These are phyloP conservation scores for Lanmaoa rubissima DNA, from an alignment of 768 basidiomycete species.

Conservation along the genomic window DNA sequence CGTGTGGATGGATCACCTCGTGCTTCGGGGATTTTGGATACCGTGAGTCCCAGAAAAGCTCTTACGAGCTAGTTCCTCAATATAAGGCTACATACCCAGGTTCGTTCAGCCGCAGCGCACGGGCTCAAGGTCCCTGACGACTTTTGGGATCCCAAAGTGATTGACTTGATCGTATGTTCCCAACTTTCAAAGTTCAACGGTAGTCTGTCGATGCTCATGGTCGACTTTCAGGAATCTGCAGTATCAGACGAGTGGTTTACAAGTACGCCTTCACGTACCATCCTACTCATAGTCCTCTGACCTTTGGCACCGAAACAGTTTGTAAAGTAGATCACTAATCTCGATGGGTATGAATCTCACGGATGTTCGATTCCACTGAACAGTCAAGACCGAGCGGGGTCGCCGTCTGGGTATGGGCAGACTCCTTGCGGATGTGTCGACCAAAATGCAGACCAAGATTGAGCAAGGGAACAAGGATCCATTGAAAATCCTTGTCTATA, in stretches of 20 bases:
- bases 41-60: constrained; percentile 36
- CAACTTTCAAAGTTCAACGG: not conserved
- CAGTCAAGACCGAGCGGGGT: constrained; percentile 74
- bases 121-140: constrained; percentile 68
- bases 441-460: constrained; percentile 60
- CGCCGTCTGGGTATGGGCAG: constrained; percentile 76
- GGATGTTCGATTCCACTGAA: constrained; percentile 11
- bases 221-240: constrained; percentile 55
- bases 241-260: constrained; percentile 80
- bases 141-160: constrained; percentile 60
- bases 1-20: constrained; percentile 74
- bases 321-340: constrained; percentile 17
- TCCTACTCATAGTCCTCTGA: not conserved
- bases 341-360: not conserved
- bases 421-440: constrained; percentile 60
- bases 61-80: not conserved
- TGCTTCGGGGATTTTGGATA: constrained; percentile 74
- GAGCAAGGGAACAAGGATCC: constrained; percentile 44
- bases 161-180: constrained; percentile 54
- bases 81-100: constrained; percentile 33
- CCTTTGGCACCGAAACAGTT: constrained; percentile 14
- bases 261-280: constrained; percentile 34
- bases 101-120: constrained; percentile 69
- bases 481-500: constrained; percentile 64
- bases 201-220: not conserved